Evolutionary conservation across 495 filamentous ascomycete genomes (phyloP), one percentile per base, ranked within the genome.

Genomic region (Usnea hakonensis): DNA sequence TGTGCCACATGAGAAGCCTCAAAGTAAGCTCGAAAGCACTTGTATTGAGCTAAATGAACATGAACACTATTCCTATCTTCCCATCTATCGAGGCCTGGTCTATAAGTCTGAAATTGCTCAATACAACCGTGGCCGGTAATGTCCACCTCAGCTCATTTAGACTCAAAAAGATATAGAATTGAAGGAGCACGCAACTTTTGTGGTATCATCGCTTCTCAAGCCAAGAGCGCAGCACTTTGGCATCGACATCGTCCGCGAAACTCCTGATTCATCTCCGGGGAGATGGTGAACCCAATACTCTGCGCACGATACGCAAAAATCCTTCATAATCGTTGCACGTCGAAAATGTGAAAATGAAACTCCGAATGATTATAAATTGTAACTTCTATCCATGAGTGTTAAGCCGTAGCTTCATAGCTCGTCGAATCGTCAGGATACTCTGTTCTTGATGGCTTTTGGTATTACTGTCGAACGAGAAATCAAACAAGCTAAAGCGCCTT

Each of bases 161-260:
- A 38, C 36, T n/a, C 28, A 55, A 21, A 60, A n/a, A 5, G 26
- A 40, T 32, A 36, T 26, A 30, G 26, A 46, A 62, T 19, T 50
- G 26, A 57, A 57, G 23, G 37, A 43, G 43, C 56, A 56, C 40
- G 48, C 53, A 48, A 63, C 55, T 63, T 64, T 64, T 64, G 37
- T 64, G 62, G 62, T 64, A 64, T 64, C 62, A 52, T 64, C n/a
- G 50, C 55, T 59, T 58, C 56, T 38, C 38, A 32, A 64, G 53
- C 33, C 50, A 50, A 38, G 13, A 21, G 37, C 57, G 57, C 28
- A 48, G 41, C 13, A 50, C 28, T 46, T 23, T 46, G 43, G 30
- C 46, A 28, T 30, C 23, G 40, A 60, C 38, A 64, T 59, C 56
- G 35, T 19, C 26, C 57, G 28, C 46, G 33, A 33, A 46, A 55